Evolutionary conservation across 2,329 filamentous ascomycete species (phyloP).

Genomic region (Fusarium keratoplasticum): DNA sequence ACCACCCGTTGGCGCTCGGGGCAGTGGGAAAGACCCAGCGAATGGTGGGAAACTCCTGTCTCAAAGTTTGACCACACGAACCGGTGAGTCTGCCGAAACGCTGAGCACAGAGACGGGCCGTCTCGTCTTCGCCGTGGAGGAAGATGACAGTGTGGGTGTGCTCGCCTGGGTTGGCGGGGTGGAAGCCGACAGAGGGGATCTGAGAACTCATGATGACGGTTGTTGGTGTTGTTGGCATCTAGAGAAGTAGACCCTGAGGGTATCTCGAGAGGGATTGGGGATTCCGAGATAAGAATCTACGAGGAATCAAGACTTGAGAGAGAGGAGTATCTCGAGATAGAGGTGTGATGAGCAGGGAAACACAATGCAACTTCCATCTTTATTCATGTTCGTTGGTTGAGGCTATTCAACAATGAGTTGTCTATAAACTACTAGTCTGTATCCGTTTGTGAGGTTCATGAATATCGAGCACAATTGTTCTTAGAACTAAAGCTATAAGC

Average conservation of each 20-base stretch:
- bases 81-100: slow-evolving; percentile 45
- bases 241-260: background rate
- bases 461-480: background rate
- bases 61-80: slow-evolving; percentile 47
- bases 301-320: background rate
- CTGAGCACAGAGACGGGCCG: slow-evolving; percentile 46
- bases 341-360: background rate
- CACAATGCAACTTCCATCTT: background rate
- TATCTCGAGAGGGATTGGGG: background rate
- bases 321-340: background rate
- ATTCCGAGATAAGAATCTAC: background rate
- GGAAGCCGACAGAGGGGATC: background rate
- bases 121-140: slow-evolving; percentile 58
- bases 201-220: background rate
- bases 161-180: background rate
- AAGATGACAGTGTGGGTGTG: slow-evolving; percentile 59
- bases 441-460: background rate
- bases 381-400: background rate
- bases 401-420: background rate
- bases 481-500: background rate
- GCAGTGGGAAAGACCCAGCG: slow-evolving; percentile 62
- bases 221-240: background rate
- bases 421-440: background rate
- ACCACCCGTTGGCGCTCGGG: slow-evolving; percentile 55
- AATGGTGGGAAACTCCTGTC: slow-evolving; percentile 56